A percentile compares a stretch with the other conserved stretches of the same genome.
phyloP scores from a whole-genome alignment of 345 rosid species.

The Trapa incisa region DNA sequence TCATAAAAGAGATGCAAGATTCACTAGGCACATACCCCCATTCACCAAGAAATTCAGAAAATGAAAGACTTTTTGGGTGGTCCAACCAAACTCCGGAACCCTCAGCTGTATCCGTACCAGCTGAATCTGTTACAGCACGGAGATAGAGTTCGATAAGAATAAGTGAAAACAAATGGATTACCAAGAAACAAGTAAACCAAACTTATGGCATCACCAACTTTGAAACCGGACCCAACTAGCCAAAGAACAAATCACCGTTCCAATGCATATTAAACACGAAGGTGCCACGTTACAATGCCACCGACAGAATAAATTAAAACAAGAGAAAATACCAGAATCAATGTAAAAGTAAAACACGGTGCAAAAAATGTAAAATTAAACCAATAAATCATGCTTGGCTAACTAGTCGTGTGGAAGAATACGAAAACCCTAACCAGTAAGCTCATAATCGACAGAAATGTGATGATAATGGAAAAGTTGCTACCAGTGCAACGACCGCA shows the following conservation, averaged over 20 bases:
- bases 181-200: too few relatives aligned
- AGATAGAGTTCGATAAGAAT: neutral
- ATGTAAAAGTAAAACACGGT: too few relatives aligned
- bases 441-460: neutral
- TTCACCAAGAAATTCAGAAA: conserved; percentile 85
- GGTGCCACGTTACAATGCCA: neutral
- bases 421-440: conserved; percentile 2
- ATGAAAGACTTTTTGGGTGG: conserved; percentile 90
- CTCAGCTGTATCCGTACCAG: conserved; percentile 69
- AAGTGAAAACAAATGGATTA: neutral
- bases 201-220: too few relatives aligned
- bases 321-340: neutral
- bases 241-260: too few relatives aligned
- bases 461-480: neutral
- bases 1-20: neutral
- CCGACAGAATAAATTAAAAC: neutral
- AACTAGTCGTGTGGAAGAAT: neutral
- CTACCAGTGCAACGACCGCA: conserved; percentile 59
- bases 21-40: conserved; percentile 42
- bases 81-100: conserved; percentile 96
- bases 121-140: conserved; percentile 44
- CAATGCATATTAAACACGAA: too few relatives aligned
- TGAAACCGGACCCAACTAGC: neutral
- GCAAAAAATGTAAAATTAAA: too few relatives aligned
- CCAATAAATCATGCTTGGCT: neutral